Evolutionary conservation across 176 grass and related monocot species (phyloP), one percentile per base, ranked within the genome.

Genomic region (Miscanthus lutarioriparius): DNA sequence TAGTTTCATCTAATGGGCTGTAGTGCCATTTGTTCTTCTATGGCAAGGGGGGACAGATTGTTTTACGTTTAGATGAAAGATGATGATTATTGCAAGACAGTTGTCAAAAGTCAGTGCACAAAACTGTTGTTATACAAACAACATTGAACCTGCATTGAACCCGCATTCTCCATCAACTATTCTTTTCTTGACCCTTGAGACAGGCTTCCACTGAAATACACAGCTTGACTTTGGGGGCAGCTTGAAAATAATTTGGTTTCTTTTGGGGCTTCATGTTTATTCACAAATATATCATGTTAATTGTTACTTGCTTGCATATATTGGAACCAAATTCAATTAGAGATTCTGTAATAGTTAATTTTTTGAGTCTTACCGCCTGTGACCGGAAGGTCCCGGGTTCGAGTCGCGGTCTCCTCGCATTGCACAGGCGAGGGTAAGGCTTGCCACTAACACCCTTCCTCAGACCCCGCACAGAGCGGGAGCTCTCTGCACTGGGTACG

Each of bases 1-100:
- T 27, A 72, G 11, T 85, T 89, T 76, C 12, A 75, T 75, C 49
- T 70, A 17, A 80, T 80, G 40, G 58, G 22, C 73, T 80, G 3
- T 68, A 33, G 61, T 80, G 13, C 48, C 17, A 23, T 88, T 32
- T 79, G 56, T 41, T 79, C 53, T 83, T 62, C 6, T 35, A 25
- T 88, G 58, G 71, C 51, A 73, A 83, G 9, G 16, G 10, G 10
- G 22, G 4, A 70, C 32, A 9, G 0, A 41, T 65, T 44, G 19
- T 72, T 84, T 72, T 81, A 17, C 51, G 13, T 67, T 81, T 15
- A 51, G 22, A 54, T 64, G 12, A 70, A 65, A 77, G 28, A 23
- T 85, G 40, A 64, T 70, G 32, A 36, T 72, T 88, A 77, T 71
- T 48, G 22, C 44, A 64, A 85, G 38, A 39, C n/a, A 44, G 48